Conservation (phyloP, 139 green algal genomes). For the Mesotaenium endlicherianum region DNA sequence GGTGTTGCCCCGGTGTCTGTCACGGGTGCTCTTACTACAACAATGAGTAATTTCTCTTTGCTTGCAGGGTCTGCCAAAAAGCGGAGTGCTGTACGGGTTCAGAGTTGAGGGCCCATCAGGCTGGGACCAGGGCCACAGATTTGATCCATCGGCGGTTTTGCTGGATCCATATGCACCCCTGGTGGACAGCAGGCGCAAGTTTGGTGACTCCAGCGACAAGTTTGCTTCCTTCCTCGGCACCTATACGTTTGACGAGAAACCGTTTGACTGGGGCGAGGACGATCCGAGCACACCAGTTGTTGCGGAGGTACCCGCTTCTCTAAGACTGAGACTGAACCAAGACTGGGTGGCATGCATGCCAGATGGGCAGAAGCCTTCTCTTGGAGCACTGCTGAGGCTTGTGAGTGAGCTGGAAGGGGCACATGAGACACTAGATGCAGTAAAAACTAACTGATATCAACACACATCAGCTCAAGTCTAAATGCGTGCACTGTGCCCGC, state of each 20-base stretch:
- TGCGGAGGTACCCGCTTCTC: too few species aligned
- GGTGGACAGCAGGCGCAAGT: slow-evolving; percentile 70
- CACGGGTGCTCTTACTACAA: neutral
- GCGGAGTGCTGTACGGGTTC: slow-evolving; percentile 58
- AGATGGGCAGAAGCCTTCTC: too few species aligned
- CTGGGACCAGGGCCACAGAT: slow-evolving; percentile 49
- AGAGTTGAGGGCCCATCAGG: slow-evolving; percentile 56
- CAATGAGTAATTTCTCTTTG: neutral
- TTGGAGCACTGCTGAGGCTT: too few species aligned
- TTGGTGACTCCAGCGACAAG: slow-evolving; percentile 54
- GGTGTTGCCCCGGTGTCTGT: neutral
- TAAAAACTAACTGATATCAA: too few species aligned
- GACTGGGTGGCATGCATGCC: too few species aligned
- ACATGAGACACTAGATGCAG: too few species aligned
- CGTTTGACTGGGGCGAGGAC: slow-evolving; percentile 58
- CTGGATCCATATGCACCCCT: slow-evolving; percentile 87
- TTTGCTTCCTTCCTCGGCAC: slow-evolving; percentile 55
- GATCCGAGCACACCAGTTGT: too few species aligned
- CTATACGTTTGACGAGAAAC: slow-evolving; percentile 58
- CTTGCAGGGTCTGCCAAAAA: slow-evolving; percentile 46
- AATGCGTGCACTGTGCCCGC: too few species aligned
- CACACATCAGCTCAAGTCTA: too few species aligned
- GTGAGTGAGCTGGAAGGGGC: too few species aligned
- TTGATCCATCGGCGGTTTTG: slow-evolving; percentile 62
- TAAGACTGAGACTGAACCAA: too few species aligned